Percentiles rank a stretch among this genome's conserved stretches.
These are phyloP conservation scores for Neurospora sp. DNA, from an alignment of 495 filamentous ascomycete species.

Conservation along the genomic window DNA sequence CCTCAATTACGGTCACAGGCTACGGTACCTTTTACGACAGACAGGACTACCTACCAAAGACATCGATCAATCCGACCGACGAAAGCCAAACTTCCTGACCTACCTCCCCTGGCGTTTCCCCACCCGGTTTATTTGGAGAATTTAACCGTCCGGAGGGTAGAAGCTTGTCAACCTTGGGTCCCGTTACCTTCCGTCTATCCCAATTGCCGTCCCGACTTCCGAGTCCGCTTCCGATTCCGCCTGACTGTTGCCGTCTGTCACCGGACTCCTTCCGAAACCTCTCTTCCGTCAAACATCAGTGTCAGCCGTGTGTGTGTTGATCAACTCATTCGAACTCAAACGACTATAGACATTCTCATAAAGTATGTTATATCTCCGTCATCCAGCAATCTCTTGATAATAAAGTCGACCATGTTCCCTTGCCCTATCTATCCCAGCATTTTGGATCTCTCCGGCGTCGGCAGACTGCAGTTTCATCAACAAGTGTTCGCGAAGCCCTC, in stretches of 20 bases:
- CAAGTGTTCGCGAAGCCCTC: background rate
- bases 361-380: background rate
- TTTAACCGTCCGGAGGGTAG: background rate
- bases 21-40: background rate
- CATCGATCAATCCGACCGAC: background rate
- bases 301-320: background rate
- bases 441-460: background rate
- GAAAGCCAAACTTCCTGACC: background rate
- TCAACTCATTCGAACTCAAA: background rate
- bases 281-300: background rate
- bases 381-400: background rate
- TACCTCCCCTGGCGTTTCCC: background rate
- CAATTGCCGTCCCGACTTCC: background rate
- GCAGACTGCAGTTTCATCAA: background rate
- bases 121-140: background rate
- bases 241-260: background rate
- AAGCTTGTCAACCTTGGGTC: background rate
- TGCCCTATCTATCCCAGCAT: background rate
- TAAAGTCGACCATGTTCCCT: background rate
- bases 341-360: background rate
- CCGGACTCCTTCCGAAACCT: background rate
- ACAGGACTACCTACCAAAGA: background rate
- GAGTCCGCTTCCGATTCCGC: background rate
- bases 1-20: background rate
- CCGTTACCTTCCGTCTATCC: background rate